Base-by-base conservation (phyloP, 306 rosid genomes). In the Pachyrhizus erosus region DNA sequence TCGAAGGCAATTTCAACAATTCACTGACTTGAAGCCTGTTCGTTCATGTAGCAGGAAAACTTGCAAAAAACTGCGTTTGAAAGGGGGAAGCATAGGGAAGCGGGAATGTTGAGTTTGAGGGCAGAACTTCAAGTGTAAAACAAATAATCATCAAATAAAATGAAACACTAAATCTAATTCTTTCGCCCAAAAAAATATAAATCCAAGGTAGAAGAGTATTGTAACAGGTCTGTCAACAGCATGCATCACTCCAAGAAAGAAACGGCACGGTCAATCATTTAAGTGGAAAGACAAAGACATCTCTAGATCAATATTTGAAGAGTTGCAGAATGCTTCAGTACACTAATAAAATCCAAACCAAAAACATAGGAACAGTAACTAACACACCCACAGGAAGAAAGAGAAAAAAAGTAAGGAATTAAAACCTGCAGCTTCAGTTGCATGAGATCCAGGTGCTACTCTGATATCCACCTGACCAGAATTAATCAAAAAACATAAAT, bases 381-480 rank as follows among this genome's bases (percentile, higher is more conserved):
- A 42, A 77, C 34, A 71, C n/a, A 34, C 18, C 33, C 64, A 70
- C 20, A 33, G 54, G 7, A 64, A 40, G 67, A 67, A 48, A 74
- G 57, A 18, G 5, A 55, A 54, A 75, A 49, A 48, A 76, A 70
- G 49, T 60, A 75, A 71, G 34, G 80, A 10, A 73, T 73, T 61
- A 54, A 15, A 82, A 96, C 99, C 97, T 64, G 94, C 91, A 77
- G 91, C 92, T 90, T 93, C 97, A 45, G 97, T 92, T 20, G 98
- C 88, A 88, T 96, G 98, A 64, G 99, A 93, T 86, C 99, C 95
- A 29, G 97, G 99, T 34, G 97, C 99, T 66, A 96, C 91, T 85
- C 90, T 88, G 83, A 96, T 96, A 80, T 96, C 98, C 86, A 96
- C 97, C 98, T 96, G 76, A 82, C 79, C 60, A 76, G 12, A 58